Conservation (phyloP, 1,284 basidiomycete genomes). For the Pyrrhoderma lamaoense region DNA sequence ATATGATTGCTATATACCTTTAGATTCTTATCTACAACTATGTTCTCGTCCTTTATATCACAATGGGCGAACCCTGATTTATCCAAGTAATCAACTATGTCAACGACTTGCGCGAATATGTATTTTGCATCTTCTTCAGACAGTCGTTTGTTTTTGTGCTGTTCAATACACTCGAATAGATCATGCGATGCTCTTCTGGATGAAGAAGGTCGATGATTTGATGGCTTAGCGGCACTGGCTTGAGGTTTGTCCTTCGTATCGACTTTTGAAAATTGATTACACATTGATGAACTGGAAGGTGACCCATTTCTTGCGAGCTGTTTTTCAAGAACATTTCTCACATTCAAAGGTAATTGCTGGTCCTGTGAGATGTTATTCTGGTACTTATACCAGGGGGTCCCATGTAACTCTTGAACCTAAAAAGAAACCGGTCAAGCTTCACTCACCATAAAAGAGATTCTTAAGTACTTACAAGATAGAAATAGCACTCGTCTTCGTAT, state of each 20-base stretch:
- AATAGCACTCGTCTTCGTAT: constrained; percentile 78
- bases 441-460: constrained; percentile 6
- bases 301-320: neutral
- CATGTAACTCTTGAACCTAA: constrained; percentile 88
- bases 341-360: constrained; percentile 2
- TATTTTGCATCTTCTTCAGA: constrained; percentile 74
- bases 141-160: constrained; percentile 69
- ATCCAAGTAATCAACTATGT: constrained; percentile 76
- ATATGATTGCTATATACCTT: constrained; percentile 36
- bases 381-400: constrained; percentile 64
- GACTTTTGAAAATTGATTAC: neutral
- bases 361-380: constrained; percentile 1
- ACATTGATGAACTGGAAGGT: neutral
- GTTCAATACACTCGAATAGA: constrained; percentile 90
- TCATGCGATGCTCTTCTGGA: constrained; percentile 78
- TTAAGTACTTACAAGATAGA: constrained; percentile 65
- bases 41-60: constrained; percentile 93
- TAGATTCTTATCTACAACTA: constrained; percentile 72
- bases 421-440: constrained; percentile 6
- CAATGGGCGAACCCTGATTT: constrained; percentile 77
- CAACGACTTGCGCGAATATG: constrained; percentile 83
- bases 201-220: constrained; percentile 37
- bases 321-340: neutral
- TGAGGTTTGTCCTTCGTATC: neutral
- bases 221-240: neutral